phyloP scores from a whole-genome alignment of 768 basidiomycete species.

The Candolleomyces aberdarensis region DNA sequence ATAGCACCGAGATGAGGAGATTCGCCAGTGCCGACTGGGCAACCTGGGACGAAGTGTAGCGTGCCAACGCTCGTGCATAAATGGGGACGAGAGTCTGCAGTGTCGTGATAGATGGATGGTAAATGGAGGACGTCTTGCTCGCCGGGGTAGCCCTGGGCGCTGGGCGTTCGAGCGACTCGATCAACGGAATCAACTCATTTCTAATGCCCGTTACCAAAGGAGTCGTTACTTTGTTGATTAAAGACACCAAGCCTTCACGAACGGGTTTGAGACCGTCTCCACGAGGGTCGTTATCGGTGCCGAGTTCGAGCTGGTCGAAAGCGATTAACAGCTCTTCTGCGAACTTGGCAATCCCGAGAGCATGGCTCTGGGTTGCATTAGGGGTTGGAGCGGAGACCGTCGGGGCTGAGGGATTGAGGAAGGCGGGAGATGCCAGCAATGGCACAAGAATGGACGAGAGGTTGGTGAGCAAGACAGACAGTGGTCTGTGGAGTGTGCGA shows the following conservation, averaged over 20 bases:
- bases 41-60: slow-evolving; percentile 50
- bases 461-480: slow-evolving; percentile 71
- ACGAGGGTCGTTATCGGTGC: slow-evolving; percentile 56
- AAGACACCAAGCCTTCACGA: slow-evolving; percentile 66
- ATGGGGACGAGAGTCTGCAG: slow-evolving; percentile 60
- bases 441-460: slow-evolving; percentile 67
- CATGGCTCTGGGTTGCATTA: slow-evolving; percentile 70
- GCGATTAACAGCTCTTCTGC: slow-evolving; percentile 70
- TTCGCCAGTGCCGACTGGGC: slow-evolving; percentile 65
- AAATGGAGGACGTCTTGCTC: slow-evolving; percentile 26
- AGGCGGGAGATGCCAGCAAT: slow-evolving; percentile 60
- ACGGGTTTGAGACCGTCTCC: slow-evolving; percentile 68
- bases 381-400: slow-evolving; percentile 48
- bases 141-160: slow-evolving; percentile 27
- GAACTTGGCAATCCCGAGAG: slow-evolving; percentile 63
- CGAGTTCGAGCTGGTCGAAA: slow-evolving; percentile 65
- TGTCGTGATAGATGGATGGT: slow-evolving; percentile 60
- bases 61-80: slow-evolving; percentile 54
- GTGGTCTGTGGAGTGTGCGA: slow-evolving; percentile 69
- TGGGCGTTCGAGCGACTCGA: slow-evolving; percentile 58
- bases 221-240: slow-evolving; percentile 63
- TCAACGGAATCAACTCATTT: slow-evolving; percentile 54
- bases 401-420: slow-evolving; percentile 49
- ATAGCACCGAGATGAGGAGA: slow-evolving; percentile 69
- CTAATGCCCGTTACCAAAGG: slow-evolving; percentile 63